phyloP scores from a whole-genome alignment of 129 eudicot genomes.

The Pulicaria dysenterica region DNA sequence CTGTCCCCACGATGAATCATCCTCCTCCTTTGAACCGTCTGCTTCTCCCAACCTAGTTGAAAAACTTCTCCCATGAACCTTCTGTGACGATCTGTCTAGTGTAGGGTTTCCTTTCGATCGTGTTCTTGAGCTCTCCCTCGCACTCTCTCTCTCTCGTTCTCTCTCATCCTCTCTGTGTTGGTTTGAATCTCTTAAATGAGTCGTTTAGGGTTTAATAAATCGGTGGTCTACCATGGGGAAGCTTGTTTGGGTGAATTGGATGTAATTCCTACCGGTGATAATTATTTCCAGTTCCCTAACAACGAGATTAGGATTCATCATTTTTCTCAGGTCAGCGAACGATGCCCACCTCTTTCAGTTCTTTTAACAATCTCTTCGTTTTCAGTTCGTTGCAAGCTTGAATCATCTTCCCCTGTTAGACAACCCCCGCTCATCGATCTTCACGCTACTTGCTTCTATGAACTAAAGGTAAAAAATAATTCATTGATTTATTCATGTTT shows the following conservation, averaged over 20 bases:
- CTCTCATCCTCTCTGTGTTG: slow-evolving; percentile 2
- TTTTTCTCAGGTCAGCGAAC: slow-evolving; percentile 57
- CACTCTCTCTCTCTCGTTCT: too few relatives aligned
- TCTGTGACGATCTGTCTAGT: too few relatives aligned
- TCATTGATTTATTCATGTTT: background rate
- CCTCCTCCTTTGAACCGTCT: too few relatives aligned
- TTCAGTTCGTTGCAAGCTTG: slow-evolving; percentile 80
- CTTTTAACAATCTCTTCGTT: slow-evolving; percentile 64
- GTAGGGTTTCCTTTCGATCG: too few relatives aligned
- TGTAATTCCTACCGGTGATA: slow-evolving; percentile 47
- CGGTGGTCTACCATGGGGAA: slow-evolving; percentile 69
- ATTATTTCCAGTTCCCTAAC: slow-evolving; percentile 63
- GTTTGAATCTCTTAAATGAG: slow-evolving; percentile 45
- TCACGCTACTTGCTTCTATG: slow-evolving; percentile 74
- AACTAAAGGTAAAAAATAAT: slow-evolving; percentile 50
- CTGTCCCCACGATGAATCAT: too few relatives aligned
- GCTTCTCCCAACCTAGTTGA: too few relatives aligned
- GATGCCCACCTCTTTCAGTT: slow-evolving; percentile 76
- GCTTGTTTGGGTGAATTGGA: slow-evolving; percentile 74
- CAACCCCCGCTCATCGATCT: slow-evolving; percentile 60
- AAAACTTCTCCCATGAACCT: too few relatives aligned
- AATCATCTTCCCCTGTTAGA: slow-evolving; percentile 44
- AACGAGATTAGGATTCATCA: slow-evolving; percentile 79
- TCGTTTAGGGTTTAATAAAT: slow-evolving; percentile 67
- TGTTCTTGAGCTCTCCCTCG: too few relatives aligned